Evolutionary conservation across 1,284 basidiomycete species (phyloP).

Genomic region (Sporisorium iseilematis-ciliati): DNA sequence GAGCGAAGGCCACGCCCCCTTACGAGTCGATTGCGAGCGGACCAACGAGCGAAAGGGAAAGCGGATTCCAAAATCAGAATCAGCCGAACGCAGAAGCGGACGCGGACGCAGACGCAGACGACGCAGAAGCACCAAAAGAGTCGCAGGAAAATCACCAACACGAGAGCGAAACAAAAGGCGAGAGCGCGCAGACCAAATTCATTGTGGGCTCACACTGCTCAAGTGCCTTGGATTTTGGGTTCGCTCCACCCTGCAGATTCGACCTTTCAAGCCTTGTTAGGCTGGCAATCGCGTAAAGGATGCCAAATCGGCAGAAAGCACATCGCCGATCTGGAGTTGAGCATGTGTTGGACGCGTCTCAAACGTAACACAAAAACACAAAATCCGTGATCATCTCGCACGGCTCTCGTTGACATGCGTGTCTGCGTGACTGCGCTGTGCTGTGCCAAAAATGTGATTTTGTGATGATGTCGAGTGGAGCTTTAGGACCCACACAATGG

Average conservation of each 20-base stretch:
- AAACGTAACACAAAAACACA: no score
- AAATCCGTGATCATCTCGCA: slow-evolving; percentile 5
- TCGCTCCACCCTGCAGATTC: background rate
- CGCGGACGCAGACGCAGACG: no score
- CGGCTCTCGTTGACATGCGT: slow-evolving; percentile 1
- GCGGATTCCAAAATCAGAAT: background rate
- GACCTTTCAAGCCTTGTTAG: background rate
- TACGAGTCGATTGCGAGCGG: slow-evolving; percentile 2
- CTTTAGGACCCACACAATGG: background rate
- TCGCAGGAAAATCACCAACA: no score
- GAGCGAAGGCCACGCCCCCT: background rate
- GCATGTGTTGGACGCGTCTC: background rate
- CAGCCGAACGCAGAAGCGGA: background rate
- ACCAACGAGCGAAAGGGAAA: background rate
- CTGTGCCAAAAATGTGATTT: background rate
- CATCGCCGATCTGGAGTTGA: background rate
- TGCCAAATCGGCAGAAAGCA: background rate
- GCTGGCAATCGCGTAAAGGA: background rate
- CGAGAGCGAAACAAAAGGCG: background rate
- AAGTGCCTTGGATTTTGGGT: background rate
- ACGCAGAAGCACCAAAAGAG: no score
- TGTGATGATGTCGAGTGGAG: slow-evolving; percentile 3
- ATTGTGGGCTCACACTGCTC: background rate
- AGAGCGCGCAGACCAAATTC: background rate
- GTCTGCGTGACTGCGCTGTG: background rate